These are phyloP conservation scores for Cardamine occulta DNA, from an alignment of 345 rosid genomes.

Conservation along the genomic window DNA sequence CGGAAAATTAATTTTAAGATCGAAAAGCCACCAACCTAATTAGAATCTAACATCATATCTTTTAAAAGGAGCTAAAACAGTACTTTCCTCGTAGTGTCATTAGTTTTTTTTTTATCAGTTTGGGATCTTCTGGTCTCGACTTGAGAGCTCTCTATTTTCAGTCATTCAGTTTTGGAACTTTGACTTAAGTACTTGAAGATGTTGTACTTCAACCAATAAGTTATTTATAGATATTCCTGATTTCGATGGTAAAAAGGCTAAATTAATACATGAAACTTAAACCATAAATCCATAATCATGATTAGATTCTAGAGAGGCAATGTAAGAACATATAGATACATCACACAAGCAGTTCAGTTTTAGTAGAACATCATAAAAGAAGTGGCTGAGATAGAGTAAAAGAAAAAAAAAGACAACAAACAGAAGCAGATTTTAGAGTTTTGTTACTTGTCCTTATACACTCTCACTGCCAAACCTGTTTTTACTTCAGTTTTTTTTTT, in stretches of 20 bases:
- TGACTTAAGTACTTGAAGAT: neutral
- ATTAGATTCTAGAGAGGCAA: conserved; percentile 24
- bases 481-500: conserved; percentile 2
- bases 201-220: neutral
- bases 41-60: neutral
- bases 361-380: conserved; percentile 14
- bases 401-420: conserved; percentile 39
- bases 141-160: conserved; percentile 6
- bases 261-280: neutral
- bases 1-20: neutral
- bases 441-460: conserved; percentile 34
- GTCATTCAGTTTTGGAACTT: neutral
- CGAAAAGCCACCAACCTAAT: neutral
- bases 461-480: conserved; percentile 31
- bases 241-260: neutral
- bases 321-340: conserved; percentile 35
- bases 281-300: neutral
- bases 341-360: conserved; percentile 29
- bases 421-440: conserved; percentile 37
- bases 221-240: neutral
- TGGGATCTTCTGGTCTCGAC: neutral
- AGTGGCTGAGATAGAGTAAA: conserved; percentile 22
- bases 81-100: neutral
- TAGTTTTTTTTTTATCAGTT: neutral
- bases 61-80: neutral